These are phyloP conservation scores for Mortierella claussenii DNA, from an alignment of 192 early-diverging fungal genomes.

Conservation along the genomic window DNA sequence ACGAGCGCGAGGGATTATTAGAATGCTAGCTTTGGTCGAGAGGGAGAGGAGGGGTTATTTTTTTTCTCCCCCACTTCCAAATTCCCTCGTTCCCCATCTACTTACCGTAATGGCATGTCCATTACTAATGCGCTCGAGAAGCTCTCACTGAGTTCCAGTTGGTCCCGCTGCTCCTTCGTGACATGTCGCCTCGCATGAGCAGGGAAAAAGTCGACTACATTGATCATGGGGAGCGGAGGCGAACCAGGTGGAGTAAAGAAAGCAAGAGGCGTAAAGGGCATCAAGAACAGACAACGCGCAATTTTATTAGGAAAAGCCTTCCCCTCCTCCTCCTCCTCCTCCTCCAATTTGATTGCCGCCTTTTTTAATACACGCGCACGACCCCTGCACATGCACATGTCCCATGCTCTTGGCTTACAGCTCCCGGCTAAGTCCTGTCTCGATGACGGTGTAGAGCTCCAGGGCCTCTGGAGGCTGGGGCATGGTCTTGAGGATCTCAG, in stretches of 20 bases:
- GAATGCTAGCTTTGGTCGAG: too few relatives aligned
- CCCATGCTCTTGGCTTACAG: too few relatives aligned
- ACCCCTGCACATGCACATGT: too few relatives aligned
- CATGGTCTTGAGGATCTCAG: slow-evolving; percentile 81
- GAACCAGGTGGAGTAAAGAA: slow-evolving; percentile 49
- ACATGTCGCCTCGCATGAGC: not conserved
- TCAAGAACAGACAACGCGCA: too few relatives aligned
- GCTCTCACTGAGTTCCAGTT: slow-evolving; percentile 1
- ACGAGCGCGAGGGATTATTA: not conserved
- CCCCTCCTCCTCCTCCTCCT: too few relatives aligned
- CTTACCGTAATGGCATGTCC: slow-evolving; percentile 25
- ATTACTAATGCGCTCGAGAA: slow-evolving; percentile 3
- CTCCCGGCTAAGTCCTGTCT: slow-evolving; percentile 58
- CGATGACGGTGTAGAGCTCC: slow-evolving; percentile 79
- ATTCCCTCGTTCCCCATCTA: too few relatives aligned
- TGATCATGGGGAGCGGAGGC: slow-evolving; percentile 8
- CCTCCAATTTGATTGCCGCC: too few relatives aligned
- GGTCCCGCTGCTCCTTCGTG: not conserved
- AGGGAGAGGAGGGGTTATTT: too few relatives aligned
- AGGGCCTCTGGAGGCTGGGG: slow-evolving; percentile 81
- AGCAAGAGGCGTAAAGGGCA: slow-evolving; percentile 47
- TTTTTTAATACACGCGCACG: too few relatives aligned
- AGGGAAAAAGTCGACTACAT: slow-evolving; percentile 30
- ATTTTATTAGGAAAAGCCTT: too few relatives aligned
- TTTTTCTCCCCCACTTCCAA: too few relatives aligned